Conservation (phyloP, 345 rosid species). For the Eutrema yunnanense region DNA sequence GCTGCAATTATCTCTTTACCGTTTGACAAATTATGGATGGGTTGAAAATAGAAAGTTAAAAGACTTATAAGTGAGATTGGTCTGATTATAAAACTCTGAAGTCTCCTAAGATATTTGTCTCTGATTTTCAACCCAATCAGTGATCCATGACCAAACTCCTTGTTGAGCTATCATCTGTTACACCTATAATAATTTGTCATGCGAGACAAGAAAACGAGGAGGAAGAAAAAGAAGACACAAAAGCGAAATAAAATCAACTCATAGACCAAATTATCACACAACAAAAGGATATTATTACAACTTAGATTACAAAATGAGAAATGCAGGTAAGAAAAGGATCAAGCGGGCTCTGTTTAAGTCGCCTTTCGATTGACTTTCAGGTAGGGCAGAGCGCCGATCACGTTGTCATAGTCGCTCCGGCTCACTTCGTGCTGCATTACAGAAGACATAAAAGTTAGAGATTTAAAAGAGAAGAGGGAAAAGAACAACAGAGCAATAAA, state of each 20-base stretch:
- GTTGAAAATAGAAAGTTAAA: neutral
- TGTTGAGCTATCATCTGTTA: neutral
- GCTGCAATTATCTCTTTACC: neutral
- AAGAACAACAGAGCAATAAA: neutral
- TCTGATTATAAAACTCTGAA: neutral
- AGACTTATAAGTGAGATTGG: neutral
- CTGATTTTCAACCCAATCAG: neutral
- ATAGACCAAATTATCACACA: constrained; percentile 14
- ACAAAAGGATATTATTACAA: constrained; percentile 11
- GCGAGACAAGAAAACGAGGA: neutral
- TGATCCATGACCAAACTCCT: neutral
- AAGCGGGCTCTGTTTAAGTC: constrained; percentile 27
- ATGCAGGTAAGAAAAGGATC: neutral
- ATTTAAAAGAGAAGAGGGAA: neutral
- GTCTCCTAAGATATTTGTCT: neutral
- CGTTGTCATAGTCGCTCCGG: constrained; percentile 89
- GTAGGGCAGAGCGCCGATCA: constrained; percentile 77
- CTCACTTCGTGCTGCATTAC: constrained; percentile 47
- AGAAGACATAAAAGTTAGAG: neutral
- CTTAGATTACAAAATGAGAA: constrained; percentile 6
- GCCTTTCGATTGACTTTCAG: constrained; percentile 82
- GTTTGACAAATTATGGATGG: neutral
- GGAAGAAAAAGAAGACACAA: neutral
- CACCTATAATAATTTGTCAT: neutral
- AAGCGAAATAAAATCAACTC: constrained; percentile 15